Base-by-base conservation (phyloP, 768 basidiomycete species). In the Pulveroboletus sp. region DNA sequence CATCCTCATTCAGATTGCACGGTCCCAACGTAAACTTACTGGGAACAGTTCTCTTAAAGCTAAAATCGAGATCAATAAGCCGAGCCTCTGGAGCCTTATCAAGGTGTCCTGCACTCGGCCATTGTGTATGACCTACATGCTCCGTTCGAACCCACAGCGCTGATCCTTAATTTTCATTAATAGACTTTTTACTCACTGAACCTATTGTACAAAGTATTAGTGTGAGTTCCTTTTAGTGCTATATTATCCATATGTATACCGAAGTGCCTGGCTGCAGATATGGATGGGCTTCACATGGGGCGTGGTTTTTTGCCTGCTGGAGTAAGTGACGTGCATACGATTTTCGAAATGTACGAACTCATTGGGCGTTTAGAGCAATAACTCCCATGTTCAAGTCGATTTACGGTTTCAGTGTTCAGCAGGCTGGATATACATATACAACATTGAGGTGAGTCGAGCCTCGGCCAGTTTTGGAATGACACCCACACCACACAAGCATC, bases 271-370 rank as follows among this genome's bases (percentile, higher is more conserved):
- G 24, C 32, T 26, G 5, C 60, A 86, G 82, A 52, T 85, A 12
- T 85, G 83, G 83, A 64, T 77, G 28, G 81, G 82, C 37, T 81
- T 90, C 48, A 76, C 77, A 0, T 92, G 88, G 88, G 88, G 88
- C 0, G 76, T 89, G 1, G 65, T 83, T 26, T 92, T 78, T 56
- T 81, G 80, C 45, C 67, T 89, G 49, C 69, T 86, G 26, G 79
- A 79, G 81, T 83, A 58, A 0, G 69, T 41, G 32, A 17, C 30
- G 21, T n/a, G 10, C 28, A 4, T 24, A 6, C 8, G 35, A n/a
- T 3, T 21, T 21, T 27, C 24, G 10, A 12, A 27, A 8, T 4
- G 30, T 36, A 12, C 18, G 9, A 6, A 15, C 36, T 40, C 11
- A 50, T 32, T 3, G 15, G 6, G 3, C 11, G 11, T 30, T 12